Evolutionary conservation across 345 rosid species (phyloP), one percentile per base, ranked within the genome.

Genomic region (Melastoma malabathricum): DNA sequence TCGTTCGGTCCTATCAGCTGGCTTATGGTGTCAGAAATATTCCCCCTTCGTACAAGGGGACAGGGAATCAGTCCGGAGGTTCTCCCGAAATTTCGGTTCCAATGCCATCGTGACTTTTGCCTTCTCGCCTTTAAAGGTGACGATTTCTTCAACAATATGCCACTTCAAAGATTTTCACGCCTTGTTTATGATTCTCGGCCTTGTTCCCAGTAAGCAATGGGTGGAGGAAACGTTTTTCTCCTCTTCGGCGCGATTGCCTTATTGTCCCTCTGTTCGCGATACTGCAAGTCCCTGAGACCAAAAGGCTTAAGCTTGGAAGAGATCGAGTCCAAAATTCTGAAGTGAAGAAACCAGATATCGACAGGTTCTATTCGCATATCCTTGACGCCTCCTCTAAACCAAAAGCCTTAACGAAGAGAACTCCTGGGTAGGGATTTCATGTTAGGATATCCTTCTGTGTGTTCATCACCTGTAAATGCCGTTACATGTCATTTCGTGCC

Each of bases 1-100:
- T 92, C 96, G 13, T 87, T 87, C 52, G 98, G 98, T 48, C 96
- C 98, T n/a, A 87, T 92, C 68, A 87, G 98, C 64, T 87, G 98
- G 96, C 75, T 92, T 60, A 92, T 92, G 96, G 95, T 87, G 69
- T 87, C 98, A 0, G 98, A 87, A 73, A 75, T 92, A 55, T 92
- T 84, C 60, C 98, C 96, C 1, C 64, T 92, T 19, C 87, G 88
- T 19, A 73, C 95, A 57, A 77, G 96, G 61, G 98, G 96, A 22
- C 77, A 75, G 58, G 98, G 96, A 53, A 87, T 92, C 50, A 71
- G 98, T 68, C 79, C 84, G 44, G 98, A 95, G 5, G 98, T 87
- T 58, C 93, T 92, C 18, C 76, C 85, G n/a, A 39, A 92, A 87
- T 77, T 92, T 92, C 27, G 96, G 93, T 44, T 84, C 98, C 59